Evolutionary conservation across 371 early-diverging fungal genomes (phyloP).

Genomic region (Mucor lusitanicus): DNA sequence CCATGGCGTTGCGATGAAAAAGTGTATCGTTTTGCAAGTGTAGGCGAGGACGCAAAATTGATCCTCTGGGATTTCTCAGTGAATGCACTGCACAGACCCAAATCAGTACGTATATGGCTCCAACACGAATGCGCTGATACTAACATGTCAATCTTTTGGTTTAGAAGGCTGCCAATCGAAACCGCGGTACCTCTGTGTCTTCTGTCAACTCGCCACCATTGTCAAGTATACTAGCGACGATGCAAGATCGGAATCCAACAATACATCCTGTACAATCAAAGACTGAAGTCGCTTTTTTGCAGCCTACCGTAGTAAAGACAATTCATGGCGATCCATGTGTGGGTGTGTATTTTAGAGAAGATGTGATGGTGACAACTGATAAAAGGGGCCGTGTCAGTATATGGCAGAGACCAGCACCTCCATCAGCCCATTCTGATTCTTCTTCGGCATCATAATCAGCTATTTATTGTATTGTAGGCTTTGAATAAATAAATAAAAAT

Average conservation of each 20-base stretch:
- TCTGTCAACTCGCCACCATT: conserved; percentile 30
- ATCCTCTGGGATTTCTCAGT: conserved; percentile 94
- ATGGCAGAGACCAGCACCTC: conserved; percentile 78
- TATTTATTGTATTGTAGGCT: neutral
- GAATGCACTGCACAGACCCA: conserved; percentile 72
- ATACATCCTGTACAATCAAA: conserved; percentile 68
- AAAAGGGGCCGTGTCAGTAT: conserved; percentile 76
- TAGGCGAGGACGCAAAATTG: conserved; percentile 88
- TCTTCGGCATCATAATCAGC: neutral
- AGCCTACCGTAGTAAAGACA: conserved; percentile 74
- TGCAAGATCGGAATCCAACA: conserved; percentile 24
- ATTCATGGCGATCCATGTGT: conserved; percentile 78
- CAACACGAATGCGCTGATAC: neutral
- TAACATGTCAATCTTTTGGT: neutral
- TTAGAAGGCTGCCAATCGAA: conserved; percentile 33
- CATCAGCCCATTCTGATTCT: neutral
- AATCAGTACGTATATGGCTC: conserved; percentile 43
- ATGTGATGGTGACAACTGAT: conserved; percentile 83
- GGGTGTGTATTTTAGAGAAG: conserved; percentile 79
- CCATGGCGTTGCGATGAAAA: conserved; percentile 82
- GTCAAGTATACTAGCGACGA: conserved; percentile 24
- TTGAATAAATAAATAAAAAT: neutral
- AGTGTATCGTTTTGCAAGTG: conserved; percentile 87
- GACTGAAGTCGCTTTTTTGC: conserved; percentile 76
- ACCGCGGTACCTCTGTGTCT: conserved; percentile 45